phyloP scores from a whole-genome alignment of 2,329 filamentous ascomycete genomes.

The Phialocephala sp. region DNA sequence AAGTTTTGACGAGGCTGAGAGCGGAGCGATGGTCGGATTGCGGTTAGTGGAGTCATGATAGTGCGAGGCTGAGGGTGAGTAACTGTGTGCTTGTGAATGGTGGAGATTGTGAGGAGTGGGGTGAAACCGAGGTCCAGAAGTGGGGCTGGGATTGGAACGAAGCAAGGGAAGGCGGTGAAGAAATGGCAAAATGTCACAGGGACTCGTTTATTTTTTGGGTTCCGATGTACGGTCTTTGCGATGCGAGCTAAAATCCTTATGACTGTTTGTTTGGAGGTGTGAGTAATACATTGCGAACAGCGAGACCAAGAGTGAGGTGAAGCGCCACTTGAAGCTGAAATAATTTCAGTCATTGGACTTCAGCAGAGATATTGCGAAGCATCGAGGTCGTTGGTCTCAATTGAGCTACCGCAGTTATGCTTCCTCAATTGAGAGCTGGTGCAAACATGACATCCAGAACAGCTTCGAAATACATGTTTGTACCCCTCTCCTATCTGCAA shows the following conservation, averaged over 20 bases:
- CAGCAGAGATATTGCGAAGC: background rate
- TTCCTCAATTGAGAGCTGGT: constrained; percentile 41
- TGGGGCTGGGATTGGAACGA: background rate
- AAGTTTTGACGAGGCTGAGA: background rate
- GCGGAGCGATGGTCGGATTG: background rate
- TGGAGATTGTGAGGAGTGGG: background rate
- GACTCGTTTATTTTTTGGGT: constrained; percentile 6
- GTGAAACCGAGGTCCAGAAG: constrained; percentile 1
- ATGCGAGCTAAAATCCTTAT: constrained; percentile 12
- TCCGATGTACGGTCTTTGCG: constrained; percentile 8
- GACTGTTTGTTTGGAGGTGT: background rate
- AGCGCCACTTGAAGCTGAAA: background rate
- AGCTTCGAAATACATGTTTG: constrained; percentile 42
- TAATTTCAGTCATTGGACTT: background rate
- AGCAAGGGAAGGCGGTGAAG: background rate
- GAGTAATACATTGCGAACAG: background rate
- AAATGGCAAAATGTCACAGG: constrained; percentile 9
- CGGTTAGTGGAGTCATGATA: background rate
- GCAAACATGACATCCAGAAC: constrained; percentile 39
- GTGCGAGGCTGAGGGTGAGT: constrained; percentile 19
- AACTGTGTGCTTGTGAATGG: constrained; percentile 13
- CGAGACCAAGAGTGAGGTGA: background rate
- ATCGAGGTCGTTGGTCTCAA: background rate
- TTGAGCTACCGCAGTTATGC: constrained; percentile 24
- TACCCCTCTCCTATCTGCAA: constrained; percentile 12